Base-by-base conservation (phyloP, 1,284 basidiomycete species). In the Bjerkandera adusta region DNA sequence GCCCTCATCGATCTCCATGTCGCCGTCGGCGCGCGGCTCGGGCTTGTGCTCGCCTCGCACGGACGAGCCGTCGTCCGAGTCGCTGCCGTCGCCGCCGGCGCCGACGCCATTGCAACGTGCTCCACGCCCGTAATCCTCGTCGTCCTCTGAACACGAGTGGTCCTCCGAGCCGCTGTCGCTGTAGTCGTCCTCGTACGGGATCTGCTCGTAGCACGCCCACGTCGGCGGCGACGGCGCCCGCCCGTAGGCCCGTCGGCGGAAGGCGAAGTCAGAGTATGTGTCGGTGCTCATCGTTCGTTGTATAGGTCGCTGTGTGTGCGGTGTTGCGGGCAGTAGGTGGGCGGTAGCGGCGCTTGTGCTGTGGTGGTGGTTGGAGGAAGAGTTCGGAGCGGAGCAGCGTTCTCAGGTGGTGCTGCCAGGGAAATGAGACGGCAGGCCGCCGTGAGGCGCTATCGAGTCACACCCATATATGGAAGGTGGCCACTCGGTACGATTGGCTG, bases 161-260 rank as follows among this genome's bases (percentile, higher is more conserved):
- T 71, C 68, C 52, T 72, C 65, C 30, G 64, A 65, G 26, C 54
- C 75, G 47, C 67, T 71, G 21, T 73, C 72, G 59, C 69, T 73
- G 57, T 64, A 68, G 43, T 64, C 67, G 48, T 65, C 63, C 47
- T 75, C 75, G 49, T 76, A 80, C 46, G 82, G 81, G 62, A 89
- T 89, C 74, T 89, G 85, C 73, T 89, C 86, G 67, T 89, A 89
- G 72, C 85, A 89, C 13, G 85, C 85, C 86, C 85, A 89, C 0
- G 85, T 89, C 26, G 86, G 85, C 2, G 86, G 86, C 4, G 85
- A 88, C 20, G 86, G 81, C 37, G 86, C 86, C 48, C 86, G 77
- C 22, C 86, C 85, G 58, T 89, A 78, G 38, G 77, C 76, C 53
- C 86, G 83, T 47, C 81, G 79, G 47, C 83, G 78, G 66, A 80